Evolutionary conservation across 2,329 filamentous ascomycete species (phyloP).

Genomic region (Xylariales sp.): DNA sequence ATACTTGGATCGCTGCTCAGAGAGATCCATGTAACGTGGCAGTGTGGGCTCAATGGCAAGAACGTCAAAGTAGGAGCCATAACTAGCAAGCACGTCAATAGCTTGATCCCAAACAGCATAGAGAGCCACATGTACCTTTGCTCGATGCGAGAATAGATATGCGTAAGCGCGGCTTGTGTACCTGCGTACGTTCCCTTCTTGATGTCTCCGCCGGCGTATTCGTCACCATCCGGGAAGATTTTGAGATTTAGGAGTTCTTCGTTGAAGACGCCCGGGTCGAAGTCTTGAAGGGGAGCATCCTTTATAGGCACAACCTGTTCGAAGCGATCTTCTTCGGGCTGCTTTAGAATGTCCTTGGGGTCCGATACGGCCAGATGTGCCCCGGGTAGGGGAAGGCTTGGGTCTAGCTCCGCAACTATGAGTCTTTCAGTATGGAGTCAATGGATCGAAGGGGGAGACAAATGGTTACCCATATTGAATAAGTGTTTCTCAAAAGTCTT

Average conservation of each 20-base stretch:
- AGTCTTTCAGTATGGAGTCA: not conserved
- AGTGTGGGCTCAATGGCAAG: conserved; percentile 28
- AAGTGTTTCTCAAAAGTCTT: too few species aligned
- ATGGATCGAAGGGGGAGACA: not conserved
- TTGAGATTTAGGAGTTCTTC: conserved; percentile 25
- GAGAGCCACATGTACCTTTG: conserved; percentile 21
- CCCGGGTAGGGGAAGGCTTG: conserved; percentile 5
- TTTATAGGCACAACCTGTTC: conserved; percentile 12
- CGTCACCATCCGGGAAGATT: conserved; percentile 18
- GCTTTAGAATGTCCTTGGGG: conserved; percentile 3
- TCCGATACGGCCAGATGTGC: not conserved
- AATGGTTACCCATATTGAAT: not conserved
- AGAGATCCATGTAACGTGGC: conserved; percentile 24
- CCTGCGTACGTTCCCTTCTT: conserved; percentile 27
- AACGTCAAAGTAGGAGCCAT: conserved; percentile 29
- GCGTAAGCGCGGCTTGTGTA: conserved; percentile 29
- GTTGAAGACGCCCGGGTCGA: conserved; percentile 30
- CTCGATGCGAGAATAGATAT: conserved; percentile 30
- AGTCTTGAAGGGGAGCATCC: conserved; percentile 25
- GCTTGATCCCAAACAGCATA: not conserved
- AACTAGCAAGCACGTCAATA: conserved; percentile 16
- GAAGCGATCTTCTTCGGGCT: conserved; percentile 6
- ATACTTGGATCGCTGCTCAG: conserved; percentile 26
- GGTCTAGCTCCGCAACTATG: not conserved
- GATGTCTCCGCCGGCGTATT: conserved; percentile 24